Conservation (phyloP, 1,284 basidiomycete species). For the Ganoderma sinense region DNA sequence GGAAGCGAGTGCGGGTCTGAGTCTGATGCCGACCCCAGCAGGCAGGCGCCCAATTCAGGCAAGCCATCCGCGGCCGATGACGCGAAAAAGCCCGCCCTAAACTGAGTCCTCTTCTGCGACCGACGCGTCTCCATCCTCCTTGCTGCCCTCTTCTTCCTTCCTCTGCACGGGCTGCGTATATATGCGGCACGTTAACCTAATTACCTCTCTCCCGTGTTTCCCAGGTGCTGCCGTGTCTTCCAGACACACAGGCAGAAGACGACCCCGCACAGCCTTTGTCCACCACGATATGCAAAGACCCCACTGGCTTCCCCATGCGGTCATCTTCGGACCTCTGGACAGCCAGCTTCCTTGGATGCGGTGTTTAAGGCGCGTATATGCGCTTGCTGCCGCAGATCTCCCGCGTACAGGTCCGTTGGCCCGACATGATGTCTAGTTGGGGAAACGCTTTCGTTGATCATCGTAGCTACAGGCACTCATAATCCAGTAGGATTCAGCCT, state of each 20-base stretch:
- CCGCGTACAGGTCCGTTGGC: neutral
- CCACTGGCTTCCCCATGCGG: slow-evolving; percentile 1
- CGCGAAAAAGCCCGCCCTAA: slow-evolving; percentile 39
- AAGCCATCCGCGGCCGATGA: slow-evolving; percentile 10
- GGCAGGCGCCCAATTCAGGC: slow-evolving; percentile 14
- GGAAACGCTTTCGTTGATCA: neutral
- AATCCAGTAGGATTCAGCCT: neutral
- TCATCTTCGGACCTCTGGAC: neutral
- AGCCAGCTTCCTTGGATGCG: slow-evolving; percentile 8
- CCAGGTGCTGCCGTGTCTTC: neutral
- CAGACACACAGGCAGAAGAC: neutral
- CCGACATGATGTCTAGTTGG: neutral
- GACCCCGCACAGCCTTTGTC: slow-evolving; percentile 15
- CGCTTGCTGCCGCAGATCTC: neutral
- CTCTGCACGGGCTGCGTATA: neutral
- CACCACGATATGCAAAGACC: slow-evolving; percentile 9
- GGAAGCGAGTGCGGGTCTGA: slow-evolving; percentile 7
- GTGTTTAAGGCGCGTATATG: slow-evolving; percentile 8
- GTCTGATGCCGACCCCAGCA: slow-evolving; percentile 11
- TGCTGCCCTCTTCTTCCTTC: neutral
- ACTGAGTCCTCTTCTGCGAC: slow-evolving; percentile 16
- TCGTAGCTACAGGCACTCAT: neutral
- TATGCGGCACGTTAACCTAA: neutral
- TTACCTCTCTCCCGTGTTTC: neutral
- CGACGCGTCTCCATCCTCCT: neutral